These are phyloP conservation scores for Emericellopsis cladophorae DNA, from an alignment of 2,329 filamentous ascomycete species.

Conservation along the genomic window DNA sequence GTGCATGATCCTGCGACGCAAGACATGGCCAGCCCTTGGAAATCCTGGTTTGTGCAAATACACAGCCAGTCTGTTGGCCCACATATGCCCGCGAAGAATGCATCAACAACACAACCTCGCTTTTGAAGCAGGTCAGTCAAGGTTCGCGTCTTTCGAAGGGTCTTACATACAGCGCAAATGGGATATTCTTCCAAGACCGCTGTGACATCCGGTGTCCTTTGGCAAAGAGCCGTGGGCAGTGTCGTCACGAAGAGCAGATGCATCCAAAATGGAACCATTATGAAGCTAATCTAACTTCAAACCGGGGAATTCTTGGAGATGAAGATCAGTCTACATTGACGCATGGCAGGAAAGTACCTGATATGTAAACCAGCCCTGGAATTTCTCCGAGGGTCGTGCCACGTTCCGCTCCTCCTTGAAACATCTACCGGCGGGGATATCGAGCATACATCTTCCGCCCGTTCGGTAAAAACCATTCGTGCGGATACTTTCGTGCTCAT, in stretches of 20 bases:
- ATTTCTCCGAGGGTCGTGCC: too few relatives aligned
- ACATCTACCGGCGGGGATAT: too few relatives aligned
- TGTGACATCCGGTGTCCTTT: background rate
- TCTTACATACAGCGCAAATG: background rate
- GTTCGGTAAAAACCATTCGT: too few relatives aligned
- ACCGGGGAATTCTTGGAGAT: too few relatives aligned
- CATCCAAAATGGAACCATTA: background rate
- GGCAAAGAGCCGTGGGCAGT: background rate
- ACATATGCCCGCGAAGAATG: background rate
- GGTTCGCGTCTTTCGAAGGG: too few relatives aligned
- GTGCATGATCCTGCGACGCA: conserved; percentile 4
- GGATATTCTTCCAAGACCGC: background rate
- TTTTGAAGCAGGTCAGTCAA: background rate
- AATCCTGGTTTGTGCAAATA: background rate
- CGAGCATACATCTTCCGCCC: too few relatives aligned
- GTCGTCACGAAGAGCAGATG: background rate
- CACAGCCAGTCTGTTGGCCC: background rate
- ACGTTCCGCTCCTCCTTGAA: too few relatives aligned
- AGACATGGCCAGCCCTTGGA: background rate
- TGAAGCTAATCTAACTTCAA: too few relatives aligned
- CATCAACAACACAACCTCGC: background rate
- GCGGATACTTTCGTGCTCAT: too few relatives aligned
- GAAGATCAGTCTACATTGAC: too few relatives aligned
- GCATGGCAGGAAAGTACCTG: too few relatives aligned
- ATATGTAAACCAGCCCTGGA: too few relatives aligned